phyloP scores from a whole-genome alignment of 345 rosid species.

The Hibiscus syriacus region DNA sequence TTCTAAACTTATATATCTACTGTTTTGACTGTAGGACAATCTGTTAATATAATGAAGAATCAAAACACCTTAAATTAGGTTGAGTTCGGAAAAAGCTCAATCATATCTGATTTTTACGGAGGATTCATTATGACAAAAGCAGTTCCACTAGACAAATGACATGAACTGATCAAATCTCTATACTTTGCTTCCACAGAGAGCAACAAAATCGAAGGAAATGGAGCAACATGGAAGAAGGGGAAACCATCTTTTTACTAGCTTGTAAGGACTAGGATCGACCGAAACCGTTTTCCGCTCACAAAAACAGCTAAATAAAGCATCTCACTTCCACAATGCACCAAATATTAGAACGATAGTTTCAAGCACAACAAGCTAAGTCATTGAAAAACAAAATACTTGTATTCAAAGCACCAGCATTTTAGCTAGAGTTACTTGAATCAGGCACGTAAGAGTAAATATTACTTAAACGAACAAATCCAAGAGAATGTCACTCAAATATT shows the following conservation, averaged over 20 bases:
- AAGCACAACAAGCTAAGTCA: neutral
- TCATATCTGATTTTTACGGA: neutral
- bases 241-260: neutral
- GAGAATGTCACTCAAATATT: neutral
- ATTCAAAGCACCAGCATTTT: neutral
- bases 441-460: neutral
- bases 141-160: neutral
- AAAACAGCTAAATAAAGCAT: neutral
- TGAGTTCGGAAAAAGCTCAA: neutral
- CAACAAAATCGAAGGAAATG: neutral
- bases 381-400: neutral
- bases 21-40: neutral
- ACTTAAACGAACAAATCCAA: neutral
- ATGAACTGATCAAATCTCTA: neutral
- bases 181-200: neutral
- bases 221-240: neutral
- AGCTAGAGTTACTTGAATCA: slow-evolving; percentile 5
- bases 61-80: neutral
- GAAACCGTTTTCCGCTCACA: neutral
- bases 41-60: neutral
- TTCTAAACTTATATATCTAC: neutral
- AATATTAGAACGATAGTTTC: neutral
- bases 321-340: neutral
- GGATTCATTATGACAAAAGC: neutral
- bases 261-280: neutral